phyloP scores from a whole-genome alignment of 179 eudicot genomes.

The Patellifolia procumbens region DNA sequence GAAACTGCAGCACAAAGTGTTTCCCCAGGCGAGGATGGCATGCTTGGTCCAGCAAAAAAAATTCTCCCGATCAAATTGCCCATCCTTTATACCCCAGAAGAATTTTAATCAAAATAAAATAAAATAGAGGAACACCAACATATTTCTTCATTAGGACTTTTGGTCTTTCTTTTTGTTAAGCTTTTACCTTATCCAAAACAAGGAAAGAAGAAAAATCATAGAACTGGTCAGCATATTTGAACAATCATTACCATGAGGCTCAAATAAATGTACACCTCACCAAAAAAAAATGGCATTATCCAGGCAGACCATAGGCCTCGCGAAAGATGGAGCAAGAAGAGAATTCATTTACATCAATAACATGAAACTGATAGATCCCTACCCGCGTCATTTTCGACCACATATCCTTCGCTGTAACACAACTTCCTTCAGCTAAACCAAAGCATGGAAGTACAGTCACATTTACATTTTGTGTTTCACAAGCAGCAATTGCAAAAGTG shows the following conservation, averaged over 20 bases:
- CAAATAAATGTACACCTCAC: not conserved
- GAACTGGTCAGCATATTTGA: not conserved
- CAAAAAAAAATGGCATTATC: not conserved
- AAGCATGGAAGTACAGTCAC: conserved; percentile 92
- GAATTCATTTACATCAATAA: conserved; percentile 5
- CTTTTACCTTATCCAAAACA: not conserved
- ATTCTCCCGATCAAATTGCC: conserved; percentile 85
- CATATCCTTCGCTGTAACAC: conserved; percentile 87
- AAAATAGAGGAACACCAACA: not conserved
- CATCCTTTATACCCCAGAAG: conserved; percentile 54
- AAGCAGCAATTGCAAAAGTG: conserved; percentile 93
- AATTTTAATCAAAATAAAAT: conserved; percentile 3
- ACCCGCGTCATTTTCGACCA: conserved; percentile 94
- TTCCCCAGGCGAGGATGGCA: conserved; percentile 90
- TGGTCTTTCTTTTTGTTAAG: not conserved
- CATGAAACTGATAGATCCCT: not conserved
- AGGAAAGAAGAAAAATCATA: not conserved
- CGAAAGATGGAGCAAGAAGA: not conserved
- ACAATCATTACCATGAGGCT: not conserved
- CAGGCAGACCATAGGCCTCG: not conserved
- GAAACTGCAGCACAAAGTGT: conserved; percentile 89
- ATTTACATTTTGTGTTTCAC: conserved; percentile 95
- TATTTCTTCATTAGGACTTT: not conserved
- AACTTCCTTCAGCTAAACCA: conserved; percentile 77
- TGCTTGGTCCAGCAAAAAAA: conserved; percentile 73